Evolutionary conservation across 1,284 basidiomycete species (phyloP).

Genomic region (Malassezia japonica): DNA sequence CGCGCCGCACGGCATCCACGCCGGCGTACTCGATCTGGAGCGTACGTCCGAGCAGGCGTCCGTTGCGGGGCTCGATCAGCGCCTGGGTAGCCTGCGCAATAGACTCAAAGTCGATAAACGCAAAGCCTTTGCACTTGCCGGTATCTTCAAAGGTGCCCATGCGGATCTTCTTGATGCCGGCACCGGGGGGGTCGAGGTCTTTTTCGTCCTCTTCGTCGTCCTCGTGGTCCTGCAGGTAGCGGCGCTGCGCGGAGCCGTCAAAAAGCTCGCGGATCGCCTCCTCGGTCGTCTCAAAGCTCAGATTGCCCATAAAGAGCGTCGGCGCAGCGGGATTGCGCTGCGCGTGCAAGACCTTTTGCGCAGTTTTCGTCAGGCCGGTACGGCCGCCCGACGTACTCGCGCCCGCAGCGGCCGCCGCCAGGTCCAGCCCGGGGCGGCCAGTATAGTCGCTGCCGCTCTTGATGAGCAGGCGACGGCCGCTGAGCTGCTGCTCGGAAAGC

Average conservation of each 20-base stretch:
- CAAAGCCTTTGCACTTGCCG: slow-evolving; percentile 90
- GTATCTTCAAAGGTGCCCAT: slow-evolving; percentile 91
- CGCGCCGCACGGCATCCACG: slow-evolving; percentile 61
- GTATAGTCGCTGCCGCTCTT: slow-evolving; percentile 63
- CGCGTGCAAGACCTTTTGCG: slow-evolving; percentile 66
- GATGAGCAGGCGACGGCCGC: slow-evolving; percentile 79
- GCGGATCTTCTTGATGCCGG: slow-evolving; percentile 76
- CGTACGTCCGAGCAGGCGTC: slow-evolving; percentile 69
- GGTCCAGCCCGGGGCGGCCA: slow-evolving; percentile 46
- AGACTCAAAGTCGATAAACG: slow-evolving; percentile 82
- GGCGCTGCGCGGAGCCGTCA: slow-evolving; percentile 50
- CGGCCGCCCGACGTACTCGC: slow-evolving; percentile 22
- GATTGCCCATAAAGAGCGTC: slow-evolving; percentile 78
- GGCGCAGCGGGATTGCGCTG: slow-evolving; percentile 75
- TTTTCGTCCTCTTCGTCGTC: slow-evolving; percentile 45
- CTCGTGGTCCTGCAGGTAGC: slow-evolving; percentile 24
- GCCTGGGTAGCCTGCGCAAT: slow-evolving; percentile 69
- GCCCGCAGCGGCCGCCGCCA: slow-evolving; percentile 19
- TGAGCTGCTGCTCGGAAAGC: slow-evolving; percentile 68
- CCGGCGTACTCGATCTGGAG: slow-evolving; percentile 82
- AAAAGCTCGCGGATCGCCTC: slow-evolving; percentile 64
- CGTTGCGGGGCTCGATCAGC: slow-evolving; percentile 73
- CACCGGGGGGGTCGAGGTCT: slow-evolving; percentile 8
- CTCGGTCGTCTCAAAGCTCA: slow-evolving; percentile 72
- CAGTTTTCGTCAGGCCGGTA: slow-evolving; percentile 60